Conservation (phyloP, 331 rosid species). For the Telfairia occidentalis region DNA sequence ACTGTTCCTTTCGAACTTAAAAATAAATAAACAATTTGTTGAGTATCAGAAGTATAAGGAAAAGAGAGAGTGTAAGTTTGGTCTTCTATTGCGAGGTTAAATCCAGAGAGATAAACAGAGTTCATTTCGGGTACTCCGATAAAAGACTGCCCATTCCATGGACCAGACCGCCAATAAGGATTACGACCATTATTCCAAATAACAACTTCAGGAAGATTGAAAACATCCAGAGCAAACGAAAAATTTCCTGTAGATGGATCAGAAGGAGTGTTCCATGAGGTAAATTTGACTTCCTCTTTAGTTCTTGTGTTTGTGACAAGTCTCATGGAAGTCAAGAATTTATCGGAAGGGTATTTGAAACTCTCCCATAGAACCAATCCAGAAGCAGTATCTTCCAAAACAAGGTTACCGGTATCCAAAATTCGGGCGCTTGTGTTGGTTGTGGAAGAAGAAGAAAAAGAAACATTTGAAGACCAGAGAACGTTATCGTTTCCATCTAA, state of each 20-base stretch:
- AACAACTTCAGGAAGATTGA: conserved; percentile 14
- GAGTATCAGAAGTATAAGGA: not conserved
- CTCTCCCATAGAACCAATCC: conserved; percentile 30
- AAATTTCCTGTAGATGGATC: conserved; percentile 22
- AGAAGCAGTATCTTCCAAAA: conserved; percentile 11
- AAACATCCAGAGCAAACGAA: not conserved
- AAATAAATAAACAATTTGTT: not conserved
- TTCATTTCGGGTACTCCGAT: conserved; percentile 32
- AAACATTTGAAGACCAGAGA: not conserved
- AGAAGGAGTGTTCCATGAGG: not conserved
- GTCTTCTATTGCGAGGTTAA: conserved; percentile 1
- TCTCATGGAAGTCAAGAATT: conserved; percentile 25
- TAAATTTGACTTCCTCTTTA: conserved; percentile 9
- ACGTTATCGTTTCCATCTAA: conserved; percentile 8
- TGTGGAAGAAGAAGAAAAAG: not conserved
- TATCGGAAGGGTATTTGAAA: conserved; percentile 31
- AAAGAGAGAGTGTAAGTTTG: not conserved
- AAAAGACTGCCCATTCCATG: conserved; percentile 39
- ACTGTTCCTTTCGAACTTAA: not conserved
- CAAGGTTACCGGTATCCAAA: not conserved
- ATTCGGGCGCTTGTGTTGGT: conserved; percentile 22
- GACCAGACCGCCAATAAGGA: conserved; percentile 29
- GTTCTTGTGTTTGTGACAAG: conserved; percentile 18
- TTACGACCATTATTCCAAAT: conserved; percentile 21
- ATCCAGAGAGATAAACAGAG: conserved; percentile 27